Conservation (phyloP, 139 green algal species). For the Chlorella ohadii region DNA sequence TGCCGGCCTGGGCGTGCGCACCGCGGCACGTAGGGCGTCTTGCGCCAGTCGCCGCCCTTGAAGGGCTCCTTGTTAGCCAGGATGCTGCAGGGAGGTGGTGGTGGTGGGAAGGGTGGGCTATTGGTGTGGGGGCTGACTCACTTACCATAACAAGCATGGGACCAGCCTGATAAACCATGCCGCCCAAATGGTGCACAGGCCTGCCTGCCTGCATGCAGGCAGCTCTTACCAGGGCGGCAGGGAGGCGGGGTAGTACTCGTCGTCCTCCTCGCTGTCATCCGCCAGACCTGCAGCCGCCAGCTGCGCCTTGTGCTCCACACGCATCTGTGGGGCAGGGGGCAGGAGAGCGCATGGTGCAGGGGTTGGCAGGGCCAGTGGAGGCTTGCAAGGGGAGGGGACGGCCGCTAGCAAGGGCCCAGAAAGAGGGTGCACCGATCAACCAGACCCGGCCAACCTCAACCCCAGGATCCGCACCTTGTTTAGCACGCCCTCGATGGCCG, state of each 20-base stretch:
- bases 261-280: background rate
- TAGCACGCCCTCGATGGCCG: slow-evolving; percentile 28
- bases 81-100: slow-evolving; percentile 40
- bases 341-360: background rate
- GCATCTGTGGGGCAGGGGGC: background rate
- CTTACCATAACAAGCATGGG: too few relatives aligned
- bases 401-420: too few relatives aligned
- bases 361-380: too few relatives aligned
- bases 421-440: too few relatives aligned
- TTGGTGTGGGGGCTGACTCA: too few relatives aligned
- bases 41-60: slow-evolving; percentile 66
- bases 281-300: background rate
- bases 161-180: too few relatives aligned
- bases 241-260: slow-evolving; percentile 1
- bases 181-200: too few relatives aligned
- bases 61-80: slow-evolving; percentile 68
- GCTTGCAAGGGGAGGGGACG: too few relatives aligned
- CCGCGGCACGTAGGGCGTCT: slow-evolving; percentile 54
- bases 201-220: background rate
- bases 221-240: background rate
- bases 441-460: too few relatives aligned
- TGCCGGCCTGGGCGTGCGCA: background rate
- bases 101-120: too few relatives aligned
- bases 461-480: background rate
- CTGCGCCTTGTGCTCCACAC: background rate